Evolutionary conservation across 805 yeast species (phyloP), one percentile per base, ranked within the genome.

Genomic region (Danielozyma ontarioensis): DNA sequence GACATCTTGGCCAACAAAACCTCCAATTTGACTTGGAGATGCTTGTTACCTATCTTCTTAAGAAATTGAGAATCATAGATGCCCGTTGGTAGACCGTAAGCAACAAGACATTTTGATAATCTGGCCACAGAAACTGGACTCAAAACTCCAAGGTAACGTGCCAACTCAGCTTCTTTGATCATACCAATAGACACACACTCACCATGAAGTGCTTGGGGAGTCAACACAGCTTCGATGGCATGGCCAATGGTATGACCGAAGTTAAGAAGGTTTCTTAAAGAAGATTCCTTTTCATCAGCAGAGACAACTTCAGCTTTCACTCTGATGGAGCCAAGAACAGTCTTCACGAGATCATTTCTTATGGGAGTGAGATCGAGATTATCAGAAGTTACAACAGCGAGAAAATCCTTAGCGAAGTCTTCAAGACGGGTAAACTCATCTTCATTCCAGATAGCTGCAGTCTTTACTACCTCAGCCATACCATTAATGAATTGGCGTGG

Each of bases 151-250:
- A 85, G 68, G 58, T 86, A 87, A 52, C 98, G 77, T n/a, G 96
- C 74, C 43, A 93, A 71, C 60, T 93, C 98, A 4, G 97, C 97
- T 60, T 93, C 98, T 50, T 80, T 74, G 22, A 93, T 80, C 74
- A 88, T 83, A 43, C 98, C 98, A 40, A 93, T 74, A n/a, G 97
- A 74, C n/a, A 93, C 98, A 72, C 98, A 93, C 62, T 93, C 98
- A 39, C 98, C 98, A 53, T 93, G 98, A 28, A 93, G 72, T 16
- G 95, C 93, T 58, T 89, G 87, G 6, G 98, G 98, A 3, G 97
- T 89, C 41, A 93, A 70, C 23, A 93, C 79, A n/a, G 98, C 97
- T 66, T 93, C 98, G 44, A 83, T 88, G 14, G 98, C 98, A 58
- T 93, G 98, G 28, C 98, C 98, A 49, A 93, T 89, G 18, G 96